Evolutionary conservation across 2,329 filamentous ascomycete species (phyloP), one percentile per base, ranked within the genome.

Genomic region (Colletotrichum horii): DNA sequence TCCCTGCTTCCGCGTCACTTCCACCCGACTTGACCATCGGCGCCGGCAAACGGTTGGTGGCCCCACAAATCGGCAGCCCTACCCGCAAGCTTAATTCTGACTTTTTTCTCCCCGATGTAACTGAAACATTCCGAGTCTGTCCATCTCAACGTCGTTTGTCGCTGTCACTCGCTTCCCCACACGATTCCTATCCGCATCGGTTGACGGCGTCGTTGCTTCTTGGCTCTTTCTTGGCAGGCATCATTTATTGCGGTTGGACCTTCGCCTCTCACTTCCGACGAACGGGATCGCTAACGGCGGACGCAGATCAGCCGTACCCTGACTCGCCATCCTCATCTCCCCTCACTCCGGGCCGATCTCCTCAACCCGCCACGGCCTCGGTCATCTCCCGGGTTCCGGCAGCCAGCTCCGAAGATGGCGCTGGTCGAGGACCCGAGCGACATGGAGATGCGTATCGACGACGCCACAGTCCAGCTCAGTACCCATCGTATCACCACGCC

Each of bases 31-130:
- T 16, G 32, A n/a, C 9, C 60, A 28, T 19, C 8, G 22, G 15
- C 9, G 34, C 48, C 30, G 38, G 30, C 28, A 34, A 43, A 26
- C 66, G 52, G 32, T 32, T 52, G 9, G 30, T 38, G 52, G 69
- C 58, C 38, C 73, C 73, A 75, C 73, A 62, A 62, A 56, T 38
- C 56, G 28, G 26, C 69, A 72, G 73, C 73, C 73, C 69, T 75
- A 72, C 73, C 73, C 73, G 73, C 62, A 36, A 75, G 73, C 62
- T 72, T 75, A 75, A 64, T 72, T 62, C 62, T 56, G 56, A 67
- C 38, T 75, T 72, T 75, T 70, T 24, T 48, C 43, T 22, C 43
- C 43, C 62, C 36, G 69, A 67, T 62, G 32, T 64, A 55, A 48
- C 71, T 64, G 38, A 64, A 64, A 55, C 38, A 55, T 38, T 75